These are phyloP conservation scores for Catenaria anguillulae DNA, from an alignment of 371 early-diverging fungal genomes.

Conservation along the genomic window DNA sequence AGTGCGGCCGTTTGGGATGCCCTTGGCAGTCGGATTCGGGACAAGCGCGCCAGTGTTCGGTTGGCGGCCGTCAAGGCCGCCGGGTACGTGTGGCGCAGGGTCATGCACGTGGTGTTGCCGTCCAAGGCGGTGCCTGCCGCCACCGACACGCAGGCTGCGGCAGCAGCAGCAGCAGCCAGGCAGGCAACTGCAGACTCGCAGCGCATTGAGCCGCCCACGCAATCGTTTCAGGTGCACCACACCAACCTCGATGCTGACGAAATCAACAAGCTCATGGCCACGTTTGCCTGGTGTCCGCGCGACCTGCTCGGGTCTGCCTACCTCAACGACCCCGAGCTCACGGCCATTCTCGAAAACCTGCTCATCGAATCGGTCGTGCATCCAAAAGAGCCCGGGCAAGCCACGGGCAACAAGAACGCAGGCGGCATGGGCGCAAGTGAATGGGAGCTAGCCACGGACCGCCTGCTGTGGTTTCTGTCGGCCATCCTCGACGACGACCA, in stretches of 20 bases:
- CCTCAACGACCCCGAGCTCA: conserved; percentile 57
- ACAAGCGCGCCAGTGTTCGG: conserved; percentile 50
- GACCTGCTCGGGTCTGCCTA: conserved; percentile 57
- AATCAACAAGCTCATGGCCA: conserved; percentile 10
- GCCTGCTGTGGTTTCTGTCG: conserved; percentile 7
- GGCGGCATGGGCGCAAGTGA: not conserved
- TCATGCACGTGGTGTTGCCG: not conserved
- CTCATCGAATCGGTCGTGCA: conserved; percentile 37
- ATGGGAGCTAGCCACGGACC: conserved; percentile 14
- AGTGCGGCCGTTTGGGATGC: conserved; percentile 40
- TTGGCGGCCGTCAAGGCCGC: not conserved
- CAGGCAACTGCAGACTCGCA: conserved; percentile 3
- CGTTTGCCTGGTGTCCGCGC: conserved; percentile 72
- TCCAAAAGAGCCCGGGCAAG: conserved; percentile 9
- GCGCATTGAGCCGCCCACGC: conserved; percentile 9
- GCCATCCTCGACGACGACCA: not conserved
- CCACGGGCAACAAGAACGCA: conserved; percentile 2
- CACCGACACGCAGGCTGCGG: conserved; percentile 50
- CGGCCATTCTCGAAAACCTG: conserved; percentile 47
- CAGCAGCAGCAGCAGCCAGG: conserved; percentile 42
- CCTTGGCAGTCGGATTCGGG: conserved; percentile 62
- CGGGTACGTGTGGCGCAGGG: not conserved
- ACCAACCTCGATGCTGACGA: conserved; percentile 16
- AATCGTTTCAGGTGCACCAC: conserved; percentile 1
- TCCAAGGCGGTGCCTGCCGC: conserved; percentile 41